Percentiles rank a stretch among this genome's conserved stretches.
Evolutionary conservation across 2,329 filamentous ascomycete species (phyloP).

Genomic region (Colletotrichum magnum): DNA sequence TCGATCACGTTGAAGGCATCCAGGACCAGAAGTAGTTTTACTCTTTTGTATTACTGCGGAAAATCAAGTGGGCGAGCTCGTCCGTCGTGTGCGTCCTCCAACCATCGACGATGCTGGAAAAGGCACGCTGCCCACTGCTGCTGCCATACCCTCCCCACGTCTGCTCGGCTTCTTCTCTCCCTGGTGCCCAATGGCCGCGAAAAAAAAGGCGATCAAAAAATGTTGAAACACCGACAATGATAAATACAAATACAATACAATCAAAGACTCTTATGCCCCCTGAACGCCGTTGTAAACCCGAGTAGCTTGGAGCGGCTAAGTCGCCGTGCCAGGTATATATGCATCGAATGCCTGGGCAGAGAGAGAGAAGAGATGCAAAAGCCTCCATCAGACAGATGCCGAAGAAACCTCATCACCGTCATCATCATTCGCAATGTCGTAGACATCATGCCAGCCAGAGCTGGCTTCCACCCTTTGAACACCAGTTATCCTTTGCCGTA

Average conservation of each 20-base stretch:
- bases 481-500: conserved; percentile 35
- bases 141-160: conserved; percentile 21
- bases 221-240: conserved; percentile 27
- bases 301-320: conserved; percentile 28
- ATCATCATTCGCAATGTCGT: conserved; percentile 38
- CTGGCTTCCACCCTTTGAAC: conserved; percentile 35
- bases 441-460: conserved; percentile 35
- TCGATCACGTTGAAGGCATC: neutral
- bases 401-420: conserved; percentile 25
- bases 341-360: conserved; percentile 35
- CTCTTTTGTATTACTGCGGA: conserved; percentile 36
- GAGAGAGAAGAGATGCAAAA: conserved; percentile 33
- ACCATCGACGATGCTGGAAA: conserved; percentile 14
- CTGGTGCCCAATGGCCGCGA: neutral
- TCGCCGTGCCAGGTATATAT: conserved; percentile 36
- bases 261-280: conserved; percentile 31
- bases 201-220: conserved; percentile 15
- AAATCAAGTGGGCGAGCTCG: conserved; percentile 26
- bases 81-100: conserved; percentile 13
- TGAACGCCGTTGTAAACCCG: conserved; percentile 32
- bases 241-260: conserved; percentile 40
- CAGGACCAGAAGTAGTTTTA: neutral
- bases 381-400: conserved; percentile 20
- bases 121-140: conserved; percentile 12
- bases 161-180: neutral